phyloP scores from a whole-genome alignment of 305 asterid genomes.

The Fraxinus floribunda region DNA sequence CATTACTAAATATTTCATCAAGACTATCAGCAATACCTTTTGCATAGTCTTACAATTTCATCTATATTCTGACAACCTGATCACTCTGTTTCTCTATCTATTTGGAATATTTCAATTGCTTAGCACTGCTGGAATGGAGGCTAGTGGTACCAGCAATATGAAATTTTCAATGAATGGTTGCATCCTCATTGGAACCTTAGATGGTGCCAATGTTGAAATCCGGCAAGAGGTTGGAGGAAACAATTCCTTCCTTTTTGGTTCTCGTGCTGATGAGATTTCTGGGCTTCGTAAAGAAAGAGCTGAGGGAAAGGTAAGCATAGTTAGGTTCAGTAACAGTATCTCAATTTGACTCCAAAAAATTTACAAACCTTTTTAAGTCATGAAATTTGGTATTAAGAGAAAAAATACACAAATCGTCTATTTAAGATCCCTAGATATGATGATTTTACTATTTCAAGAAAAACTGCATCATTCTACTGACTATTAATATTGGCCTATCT shows the following conservation, averaged over 20 bases:
- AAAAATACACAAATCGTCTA: not conserved
- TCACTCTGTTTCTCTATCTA: slow-evolving; percentile 1
- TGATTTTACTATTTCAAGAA: not conserved
- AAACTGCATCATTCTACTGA: not conserved
- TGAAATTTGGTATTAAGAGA: not conserved
- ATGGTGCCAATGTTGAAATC: slow-evolving; percentile 73
- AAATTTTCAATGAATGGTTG: slow-evolving; percentile 69
- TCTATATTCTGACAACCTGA: not conserved
- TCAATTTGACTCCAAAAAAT: not conserved
- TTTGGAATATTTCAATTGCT: not conserved
- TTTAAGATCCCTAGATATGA: not conserved
- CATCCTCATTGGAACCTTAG: slow-evolving; percentile 61
- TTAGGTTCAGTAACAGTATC: not conserved
- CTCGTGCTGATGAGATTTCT: slow-evolving; percentile 56
- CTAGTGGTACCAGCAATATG: slow-evolving; percentile 78
- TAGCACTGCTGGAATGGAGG: slow-evolving; percentile 78
- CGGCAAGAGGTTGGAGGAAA: slow-evolving; percentile 61
- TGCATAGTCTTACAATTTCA: not conserved
- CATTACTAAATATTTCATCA: not conserved
- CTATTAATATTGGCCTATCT: not conserved
- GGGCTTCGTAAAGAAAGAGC: slow-evolving; percentile 62
- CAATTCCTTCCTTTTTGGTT: slow-evolving; percentile 63
- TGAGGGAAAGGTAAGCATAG: slow-evolving; percentile 51
- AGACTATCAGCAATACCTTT: not conserved
- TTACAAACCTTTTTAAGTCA: not conserved